Percentiles rank a stretch among this genome's conserved stretches.
phyloP scores from a whole-genome alignment of 2,329 filamentous ascomycete species.

The Chrysoporthe puriensis region DNA sequence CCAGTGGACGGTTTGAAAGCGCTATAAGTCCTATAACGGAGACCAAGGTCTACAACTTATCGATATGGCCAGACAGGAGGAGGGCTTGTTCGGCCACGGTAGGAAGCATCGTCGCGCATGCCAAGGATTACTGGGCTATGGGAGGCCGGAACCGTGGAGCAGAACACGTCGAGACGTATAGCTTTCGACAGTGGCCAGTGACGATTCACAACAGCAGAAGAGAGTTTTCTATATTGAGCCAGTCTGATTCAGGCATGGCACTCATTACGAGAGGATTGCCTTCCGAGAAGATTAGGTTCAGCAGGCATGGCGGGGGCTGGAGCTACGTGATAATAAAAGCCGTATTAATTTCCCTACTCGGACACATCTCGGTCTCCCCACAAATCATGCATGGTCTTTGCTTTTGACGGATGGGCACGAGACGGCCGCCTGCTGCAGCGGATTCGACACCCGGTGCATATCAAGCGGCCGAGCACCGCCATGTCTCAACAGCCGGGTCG shows the following conservation, averaged over 20 bases:
- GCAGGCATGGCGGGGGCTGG: too few relatives aligned
- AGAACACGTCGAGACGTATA: not conserved
- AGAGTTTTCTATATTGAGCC: too few relatives aligned
- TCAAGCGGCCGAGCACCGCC: not conserved
- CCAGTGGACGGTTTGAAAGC: not conserved
- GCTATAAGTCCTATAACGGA: not conserved
- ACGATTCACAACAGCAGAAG: not conserved
- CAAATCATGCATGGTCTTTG: too few relatives aligned
- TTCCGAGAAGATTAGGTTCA: too few relatives aligned
- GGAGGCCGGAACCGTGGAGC: not conserved
- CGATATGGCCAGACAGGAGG: not conserved
- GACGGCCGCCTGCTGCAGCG: not conserved
- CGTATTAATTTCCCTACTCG: too few relatives aligned
- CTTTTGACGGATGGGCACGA: not conserved
- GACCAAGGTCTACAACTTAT: not conserved
- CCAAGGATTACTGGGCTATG: not conserved
- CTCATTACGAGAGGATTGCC: too few relatives aligned
- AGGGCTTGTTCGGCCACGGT: not conserved
- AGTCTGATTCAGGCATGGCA: too few relatives aligned
- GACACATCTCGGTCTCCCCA: too few relatives aligned
- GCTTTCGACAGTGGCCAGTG: not conserved
- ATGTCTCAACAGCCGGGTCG: not conserved
- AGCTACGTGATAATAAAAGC: too few relatives aligned
- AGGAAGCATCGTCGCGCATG: not conserved
- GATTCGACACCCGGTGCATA: not conserved